A percentile compares a stretch with the other conserved stretches of the same genome.
Conservation (phyloP, 306 rosid genomes). For the Dalbergia cochinchinensis region DNA sequence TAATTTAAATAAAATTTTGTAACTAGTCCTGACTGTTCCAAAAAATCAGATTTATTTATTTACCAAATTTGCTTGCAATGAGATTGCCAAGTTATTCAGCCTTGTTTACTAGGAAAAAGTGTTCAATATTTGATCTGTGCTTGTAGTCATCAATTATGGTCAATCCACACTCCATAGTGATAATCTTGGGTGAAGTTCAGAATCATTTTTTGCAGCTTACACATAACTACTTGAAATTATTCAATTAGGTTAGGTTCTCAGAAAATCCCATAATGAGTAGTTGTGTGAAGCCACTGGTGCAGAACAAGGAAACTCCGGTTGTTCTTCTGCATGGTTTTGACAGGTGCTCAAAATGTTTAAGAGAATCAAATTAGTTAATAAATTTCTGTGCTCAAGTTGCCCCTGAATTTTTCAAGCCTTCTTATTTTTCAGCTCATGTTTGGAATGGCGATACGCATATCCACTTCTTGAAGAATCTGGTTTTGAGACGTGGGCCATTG, state of each 20-base stretch:
- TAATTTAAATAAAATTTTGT: slow-evolving; percentile 6
- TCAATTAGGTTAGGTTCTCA: slow-evolving; percentile 66
- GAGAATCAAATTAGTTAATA: slow-evolving; percentile 8
- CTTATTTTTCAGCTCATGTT: slow-evolving; percentile 87
- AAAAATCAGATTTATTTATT: background rate
- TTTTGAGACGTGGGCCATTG: slow-evolving; percentile 91
- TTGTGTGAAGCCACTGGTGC: slow-evolving; percentile 77
- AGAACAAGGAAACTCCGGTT: slow-evolving; percentile 68
- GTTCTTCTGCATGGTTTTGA: slow-evolving; percentile 97
- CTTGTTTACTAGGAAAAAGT: slow-evolving; percentile 15
- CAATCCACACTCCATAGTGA: background rate
- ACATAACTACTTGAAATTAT: slow-evolving; percentile 26
- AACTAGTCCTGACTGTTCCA: slow-evolving; percentile 1
- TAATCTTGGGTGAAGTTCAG: background rate
- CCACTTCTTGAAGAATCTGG: slow-evolving; percentile 92
- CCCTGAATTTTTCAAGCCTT: slow-evolving; percentile 46
- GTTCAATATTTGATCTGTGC: slow-evolving; percentile 21
- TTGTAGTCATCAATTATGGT: background rate
- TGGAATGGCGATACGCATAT: slow-evolving; percentile 91
- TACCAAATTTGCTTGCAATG: slow-evolving; percentile 25
- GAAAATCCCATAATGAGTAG: slow-evolving; percentile 80
- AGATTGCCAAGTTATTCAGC: background rate
- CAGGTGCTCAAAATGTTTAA: slow-evolving; percentile 63
- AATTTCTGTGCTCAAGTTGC: slow-evolving; percentile 38
- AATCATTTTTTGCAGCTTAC: slow-evolving; percentile 10